Base-by-base conservation (phyloP, 305 asterid genomes). In the Rubia balearica region DNA sequence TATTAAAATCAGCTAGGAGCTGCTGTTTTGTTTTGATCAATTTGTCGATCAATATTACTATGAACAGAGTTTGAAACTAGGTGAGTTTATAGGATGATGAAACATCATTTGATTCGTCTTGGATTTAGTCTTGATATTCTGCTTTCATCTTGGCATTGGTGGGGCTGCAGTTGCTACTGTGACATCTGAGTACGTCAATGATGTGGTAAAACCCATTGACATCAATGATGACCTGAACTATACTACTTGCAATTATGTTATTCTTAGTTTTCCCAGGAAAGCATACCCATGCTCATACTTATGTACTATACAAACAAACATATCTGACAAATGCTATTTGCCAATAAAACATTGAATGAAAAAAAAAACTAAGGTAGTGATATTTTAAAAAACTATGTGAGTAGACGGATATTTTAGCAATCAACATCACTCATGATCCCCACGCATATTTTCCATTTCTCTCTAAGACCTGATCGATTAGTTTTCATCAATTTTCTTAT, bases 141-240 rank as follows among this genome's bases (percentile, higher is more conserved):
- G n/a, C 70, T 77, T 83, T 72, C 88, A 87, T 78, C 79, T 90
- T 71, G 98, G 98, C 71, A 70, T 89, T 65, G 78, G 89, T 55
- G 98, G 98, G 71, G 97, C 98, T 71, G 97, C 98, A 64, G 82
- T 83, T 83, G 88, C 97, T 75, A 88, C 92, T 61, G 97, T 90
- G 85, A 89, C 86, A 77, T 90, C 97, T 81, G 98, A 93, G 98
- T 90, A 93, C 73, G 97, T 90, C 83, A 51, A 72, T 56, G 81
- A 92, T 92, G 96, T 87, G 96, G 93, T 88, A 88, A 82, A 90
- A 85, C 85, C 85, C 83, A 75, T 69, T 84, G 71, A 33, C 3
- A 33, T n/a, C n/a, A n/a, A n/a, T n/a, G n/a, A n/a, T n/a, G n/a
- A n/a, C n/a, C 81, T 78, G 48, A 33, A 51, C 68, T 70, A 45